A percentile compares a stretch with the other conserved stretches of the same genome.
These are phyloP conservation scores for Botrytis tulipae DNA, from an alignment of 2,329 filamentous ascomycete species.

Conservation along the genomic window DNA sequence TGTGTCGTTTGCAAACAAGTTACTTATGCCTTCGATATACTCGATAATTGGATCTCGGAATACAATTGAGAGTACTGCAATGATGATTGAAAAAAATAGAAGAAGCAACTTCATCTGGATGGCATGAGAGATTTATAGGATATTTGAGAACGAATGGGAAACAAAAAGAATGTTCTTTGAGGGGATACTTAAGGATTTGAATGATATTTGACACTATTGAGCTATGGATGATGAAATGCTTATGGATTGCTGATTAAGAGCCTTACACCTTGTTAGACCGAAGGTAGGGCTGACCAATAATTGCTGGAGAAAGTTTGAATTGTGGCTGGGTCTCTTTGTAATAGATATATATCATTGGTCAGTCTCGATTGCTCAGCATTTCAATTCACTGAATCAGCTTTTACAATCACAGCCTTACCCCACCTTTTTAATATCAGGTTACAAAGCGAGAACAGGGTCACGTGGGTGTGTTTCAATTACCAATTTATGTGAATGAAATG, in stretches of 20 bases:
- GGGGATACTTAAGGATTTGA: background rate
- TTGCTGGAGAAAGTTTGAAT: background rate
- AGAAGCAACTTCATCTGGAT: constrained; percentile 35
- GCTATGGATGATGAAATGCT: constrained; percentile 17
- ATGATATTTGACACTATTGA: background rate
- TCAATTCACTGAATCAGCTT: background rate
- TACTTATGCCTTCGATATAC: constrained; percentile 25
- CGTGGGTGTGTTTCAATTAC: no score
- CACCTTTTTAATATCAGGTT: background rate
- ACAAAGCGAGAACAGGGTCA: no score
- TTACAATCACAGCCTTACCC: constrained; percentile 5
- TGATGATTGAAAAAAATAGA: constrained; percentile 30
- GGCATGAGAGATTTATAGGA: background rate
- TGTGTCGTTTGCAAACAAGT: constrained; percentile 24
- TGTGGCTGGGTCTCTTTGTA: background rate
- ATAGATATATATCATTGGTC: background rate
- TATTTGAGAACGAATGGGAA: background rate
- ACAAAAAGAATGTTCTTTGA: constrained; percentile 5
- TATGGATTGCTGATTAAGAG: constrained; percentile 19
- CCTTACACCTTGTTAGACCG: background rate
- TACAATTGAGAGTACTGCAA: constrained; percentile 34
- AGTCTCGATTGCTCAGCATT: background rate
- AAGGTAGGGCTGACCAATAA: background rate
- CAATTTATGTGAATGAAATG: no score
- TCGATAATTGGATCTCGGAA: constrained; percentile 31